Evolutionary conservation across 352 stramenopile genomes (phyloP), one percentile per base, ranked within the genome.

Genomic region (Chrysophaeum taylorii): DNA sequence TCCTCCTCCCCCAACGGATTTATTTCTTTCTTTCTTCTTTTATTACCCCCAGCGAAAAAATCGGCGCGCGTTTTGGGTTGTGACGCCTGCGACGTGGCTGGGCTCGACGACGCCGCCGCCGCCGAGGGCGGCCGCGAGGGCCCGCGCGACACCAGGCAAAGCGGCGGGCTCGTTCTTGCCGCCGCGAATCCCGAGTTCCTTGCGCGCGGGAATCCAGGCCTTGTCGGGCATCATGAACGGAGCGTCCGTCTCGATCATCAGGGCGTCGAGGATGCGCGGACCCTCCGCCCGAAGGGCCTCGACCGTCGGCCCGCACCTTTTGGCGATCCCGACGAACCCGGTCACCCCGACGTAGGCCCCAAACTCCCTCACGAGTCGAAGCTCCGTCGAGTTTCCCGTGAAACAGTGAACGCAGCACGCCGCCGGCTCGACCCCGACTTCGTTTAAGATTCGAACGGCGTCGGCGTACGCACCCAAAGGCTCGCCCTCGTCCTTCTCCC

Each of bases 191-290:
- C 57, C 57, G 57, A 66, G 57, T 7, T 31, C 33, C 54, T 73
- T 73, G 33, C 37, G 21, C 23, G 62, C 35, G 5, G 67, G 68
- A 31, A 75, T 31, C 7, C 36, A 69, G 41, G 57, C 31, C 48
- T 76, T 76, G 60, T 69, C 73, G 4, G 82, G 76, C 48, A 89
- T 88, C 87, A 93, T 92, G 76, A 90, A 93, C 41, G 87, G 87
- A 41, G 85, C 83, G 71, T 93, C 87, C 15, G 87, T 93, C 76
- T 93, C 87, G 68, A 93, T 78, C 33, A 92, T 74, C 14, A 93
- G 78, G 36, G 79, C 77, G 73, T 90, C 70, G 7, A 90, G 63
- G 9, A 83, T 82, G 27, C 91, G 72, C 50, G 64, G 85, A 81
- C 36, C 77, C 75, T 23, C 81, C 79, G 2, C 54, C 2, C 57